These are phyloP conservation scores for Chaetomiaceae sp. DNA, from an alignment of 2,329 filamentous ascomycete genomes.

Conservation along the genomic window DNA sequence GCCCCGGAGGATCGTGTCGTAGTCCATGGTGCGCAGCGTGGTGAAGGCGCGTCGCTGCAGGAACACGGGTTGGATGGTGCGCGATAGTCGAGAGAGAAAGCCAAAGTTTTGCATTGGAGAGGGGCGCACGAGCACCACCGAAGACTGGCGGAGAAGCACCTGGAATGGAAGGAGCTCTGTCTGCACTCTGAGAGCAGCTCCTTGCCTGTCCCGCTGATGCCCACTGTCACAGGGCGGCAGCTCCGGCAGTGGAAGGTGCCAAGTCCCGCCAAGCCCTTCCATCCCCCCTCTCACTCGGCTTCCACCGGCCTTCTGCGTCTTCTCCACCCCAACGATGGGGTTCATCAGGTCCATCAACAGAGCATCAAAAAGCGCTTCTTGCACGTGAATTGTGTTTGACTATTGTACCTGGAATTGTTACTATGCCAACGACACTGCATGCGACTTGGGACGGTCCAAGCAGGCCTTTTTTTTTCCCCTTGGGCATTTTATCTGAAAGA, in stretches of 20 bases:
- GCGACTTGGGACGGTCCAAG: no score
- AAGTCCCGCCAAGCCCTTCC: not conserved
- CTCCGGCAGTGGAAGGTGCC: not conserved
- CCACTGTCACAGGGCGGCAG: not conserved
- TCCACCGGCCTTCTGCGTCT: slow-evolving; percentile 3
- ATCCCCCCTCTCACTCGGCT: not conserved
- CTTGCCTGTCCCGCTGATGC: no score
- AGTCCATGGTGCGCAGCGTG: slow-evolving; percentile 27
- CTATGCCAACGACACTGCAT: no score
- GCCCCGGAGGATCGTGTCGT: slow-evolving; percentile 51
- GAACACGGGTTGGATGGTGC: not conserved
- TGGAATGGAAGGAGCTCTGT: not conserved
- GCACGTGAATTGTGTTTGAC: no score
- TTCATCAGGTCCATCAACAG: no score
- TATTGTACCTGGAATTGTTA: no score
- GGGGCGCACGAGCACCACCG: not conserved
- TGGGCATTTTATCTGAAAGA: no score
- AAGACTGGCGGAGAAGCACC: not conserved
- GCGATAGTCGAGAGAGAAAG: not conserved
- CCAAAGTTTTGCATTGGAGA: slow-evolving; percentile 6
- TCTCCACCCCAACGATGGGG: no score
- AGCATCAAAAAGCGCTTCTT: no score
- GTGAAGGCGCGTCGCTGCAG: slow-evolving; percentile 5
- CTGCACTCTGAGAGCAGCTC: no score
- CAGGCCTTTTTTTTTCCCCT: no score